These are phyloP conservation scores for Kregervanrija pseudodelftensis DNA, from an alignment of 805 yeast species.

Conservation along the genomic window DNA sequence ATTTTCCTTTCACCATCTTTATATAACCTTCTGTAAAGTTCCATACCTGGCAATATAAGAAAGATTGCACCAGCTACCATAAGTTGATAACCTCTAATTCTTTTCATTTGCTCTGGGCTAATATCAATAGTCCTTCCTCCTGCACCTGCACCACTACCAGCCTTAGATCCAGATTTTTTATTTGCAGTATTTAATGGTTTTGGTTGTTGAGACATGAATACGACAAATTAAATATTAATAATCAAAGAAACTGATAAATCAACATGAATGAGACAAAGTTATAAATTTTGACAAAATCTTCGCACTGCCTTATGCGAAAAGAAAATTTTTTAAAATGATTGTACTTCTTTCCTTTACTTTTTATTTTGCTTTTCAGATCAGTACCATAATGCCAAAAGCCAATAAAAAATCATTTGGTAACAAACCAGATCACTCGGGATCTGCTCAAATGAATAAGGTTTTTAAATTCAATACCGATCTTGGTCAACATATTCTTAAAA, in stretches of 20 bases:
- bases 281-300: too few species aligned
- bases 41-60: slow-evolving; percentile 24
- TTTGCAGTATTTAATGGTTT: slow-evolving; percentile 2
- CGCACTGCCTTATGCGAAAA: slow-evolving; percentile 1
- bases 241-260: background rate
- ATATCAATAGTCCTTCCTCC: slow-evolving; percentile 6
- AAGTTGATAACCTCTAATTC: slow-evolving; percentile 23
- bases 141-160: slow-evolving; percentile 1
- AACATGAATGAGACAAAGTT: too few species aligned
- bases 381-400: slow-evolving; percentile 48
- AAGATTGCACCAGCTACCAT: slow-evolving; percentile 26
- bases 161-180: background rate
- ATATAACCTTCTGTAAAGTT: slow-evolving; percentile 27
- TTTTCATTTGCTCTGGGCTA: slow-evolving; percentile 17
- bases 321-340: background rate
- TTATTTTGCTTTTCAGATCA: slow-evolving; percentile 1
- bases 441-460: slow-evolving; percentile 69
- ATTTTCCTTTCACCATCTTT: slow-evolving; percentile 35
- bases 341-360: background rate
- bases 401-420: slow-evolving; percentile 55
- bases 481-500: slow-evolving; percentile 95
- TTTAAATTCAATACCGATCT: slow-evolving; percentile 95
- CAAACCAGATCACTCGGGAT: slow-evolving; percentile 50
- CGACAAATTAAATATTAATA: background rate
- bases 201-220: background rate